These are phyloP conservation scores for Cercospora janseana DNA, from an alignment of 2,329 filamentous ascomycete genomes.

Conservation along the genomic window DNA sequence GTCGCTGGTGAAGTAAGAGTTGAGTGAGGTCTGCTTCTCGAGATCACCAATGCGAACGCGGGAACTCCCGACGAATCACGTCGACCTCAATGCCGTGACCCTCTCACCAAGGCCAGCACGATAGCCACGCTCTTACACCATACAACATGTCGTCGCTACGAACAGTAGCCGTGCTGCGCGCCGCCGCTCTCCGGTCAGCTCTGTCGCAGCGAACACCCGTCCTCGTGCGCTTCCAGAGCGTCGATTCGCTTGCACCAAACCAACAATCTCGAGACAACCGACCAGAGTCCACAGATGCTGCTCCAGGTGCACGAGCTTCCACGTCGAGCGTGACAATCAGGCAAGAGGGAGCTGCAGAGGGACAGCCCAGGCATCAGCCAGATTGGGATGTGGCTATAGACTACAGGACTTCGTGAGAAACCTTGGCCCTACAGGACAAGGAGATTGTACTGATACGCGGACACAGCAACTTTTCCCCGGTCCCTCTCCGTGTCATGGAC, in stretches of 20 bases:
- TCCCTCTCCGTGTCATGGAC: constrained; percentile 85
- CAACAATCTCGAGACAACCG: constrained; percentile 17
- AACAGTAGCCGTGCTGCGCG: constrained; percentile 44
- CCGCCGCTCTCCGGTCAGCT: constrained; percentile 33
- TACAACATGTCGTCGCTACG: constrained; percentile 27
- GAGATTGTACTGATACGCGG: constrained; percentile 30
- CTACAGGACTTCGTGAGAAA: constrained; percentile 81
- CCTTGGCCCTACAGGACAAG: neutral
- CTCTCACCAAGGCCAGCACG: too few species aligned
- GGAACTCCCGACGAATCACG: too few species aligned
- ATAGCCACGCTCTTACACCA: constrained; percentile 12
- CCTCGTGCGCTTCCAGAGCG: constrained; percentile 25
- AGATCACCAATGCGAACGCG: constrained; percentile 21
- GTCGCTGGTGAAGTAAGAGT: constrained; percentile 20
- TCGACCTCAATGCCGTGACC: constrained; percentile 17
- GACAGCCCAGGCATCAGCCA: constrained; percentile 64
- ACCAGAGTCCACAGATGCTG: constrained; percentile 19
- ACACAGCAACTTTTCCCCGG: constrained; percentile 78
- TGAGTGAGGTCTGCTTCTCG: constrained; percentile 10
- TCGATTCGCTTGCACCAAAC: constrained; percentile 16
- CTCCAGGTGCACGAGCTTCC: constrained; percentile 15
- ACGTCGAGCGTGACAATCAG: constrained; percentile 48
- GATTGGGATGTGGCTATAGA: constrained; percentile 80
- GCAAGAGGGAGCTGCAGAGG: constrained; percentile 51
- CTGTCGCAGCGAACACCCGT: constrained; percentile 28